Conservation (phyloP, 306 rosid species). For the Gillenia trifoliata region DNA sequence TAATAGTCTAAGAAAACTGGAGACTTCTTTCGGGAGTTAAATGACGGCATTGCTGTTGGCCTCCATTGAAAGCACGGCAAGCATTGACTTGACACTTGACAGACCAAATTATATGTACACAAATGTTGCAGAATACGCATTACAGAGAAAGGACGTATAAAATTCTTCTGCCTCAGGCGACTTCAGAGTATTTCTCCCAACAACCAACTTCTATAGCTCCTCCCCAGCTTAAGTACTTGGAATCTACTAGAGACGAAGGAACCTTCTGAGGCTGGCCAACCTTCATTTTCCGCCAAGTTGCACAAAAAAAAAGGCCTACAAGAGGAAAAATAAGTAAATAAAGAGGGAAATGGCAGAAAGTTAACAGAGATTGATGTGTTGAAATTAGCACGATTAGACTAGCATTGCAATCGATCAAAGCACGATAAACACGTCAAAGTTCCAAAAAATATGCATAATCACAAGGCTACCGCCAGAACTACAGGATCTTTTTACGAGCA, state of each 20-base stretch:
- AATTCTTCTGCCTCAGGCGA: slow-evolving; percentile 22
- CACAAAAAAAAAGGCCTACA: slow-evolving; percentile 34
- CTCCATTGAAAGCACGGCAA: slow-evolving; percentile 25
- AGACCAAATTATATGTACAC: slow-evolving; percentile 54
- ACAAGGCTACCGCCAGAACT: not conserved
- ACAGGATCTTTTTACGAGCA: not conserved
- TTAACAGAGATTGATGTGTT: not conserved
- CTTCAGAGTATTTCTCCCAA: slow-evolving; percentile 12
- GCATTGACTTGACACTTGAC: slow-evolving; percentile 19
- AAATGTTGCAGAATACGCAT: slow-evolving; percentile 20
- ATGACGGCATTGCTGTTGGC: slow-evolving; percentile 25
- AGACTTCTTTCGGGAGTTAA: slow-evolving; percentile 17
- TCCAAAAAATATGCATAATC: not conserved
- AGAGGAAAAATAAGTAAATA: not conserved
- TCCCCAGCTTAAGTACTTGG: slow-evolving; percentile 12
- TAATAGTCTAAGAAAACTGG: slow-evolving; percentile 10
- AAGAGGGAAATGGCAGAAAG: not conserved
- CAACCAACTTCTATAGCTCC: not conserved
- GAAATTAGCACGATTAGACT: not conserved
- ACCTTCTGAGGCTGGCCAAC: slow-evolving; percentile 13
- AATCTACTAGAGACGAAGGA: slow-evolving; percentile 19
- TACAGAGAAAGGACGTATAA: slow-evolving; percentile 10
- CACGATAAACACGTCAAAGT: not conserved
- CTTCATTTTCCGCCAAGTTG: slow-evolving; percentile 26
- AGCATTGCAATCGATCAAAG: not conserved